These are phyloP conservation scores for Fraxinus pennsylvanica DNA, from an alignment of 257 asterid species.

Conservation along the genomic window DNA sequence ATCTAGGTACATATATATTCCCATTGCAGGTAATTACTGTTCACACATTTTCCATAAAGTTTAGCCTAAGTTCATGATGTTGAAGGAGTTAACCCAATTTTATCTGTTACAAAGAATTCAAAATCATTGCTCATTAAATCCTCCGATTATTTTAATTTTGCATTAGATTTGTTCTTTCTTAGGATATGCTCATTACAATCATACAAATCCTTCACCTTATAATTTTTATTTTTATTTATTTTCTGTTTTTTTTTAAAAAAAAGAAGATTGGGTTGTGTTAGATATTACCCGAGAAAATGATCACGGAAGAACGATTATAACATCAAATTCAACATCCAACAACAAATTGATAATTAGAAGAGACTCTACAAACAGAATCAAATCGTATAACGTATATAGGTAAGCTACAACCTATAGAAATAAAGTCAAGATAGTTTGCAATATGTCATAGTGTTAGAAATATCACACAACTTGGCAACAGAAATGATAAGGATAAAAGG, in stretches of 20 bases:
- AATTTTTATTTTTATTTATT: background rate
- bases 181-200: background rate
- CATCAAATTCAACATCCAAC: background rate
- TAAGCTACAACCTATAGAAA: background rate
- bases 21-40: background rate
- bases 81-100: background rate
- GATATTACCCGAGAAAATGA: background rate
- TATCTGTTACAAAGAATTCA: background rate
- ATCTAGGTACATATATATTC: background rate
- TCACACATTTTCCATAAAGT: background rate
- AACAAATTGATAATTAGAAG: background rate
- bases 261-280: background rate
- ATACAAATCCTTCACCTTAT: background rate
- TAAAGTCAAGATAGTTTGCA: slow-evolving; percentile 14
- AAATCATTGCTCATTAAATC: slow-evolving; percentile 3
- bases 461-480: too few species aligned
- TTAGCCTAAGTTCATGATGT: background rate
- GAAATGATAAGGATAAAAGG: too few species aligned
- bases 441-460: background rate
- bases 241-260: background rate
- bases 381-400: background rate
- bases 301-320: slow-evolving; percentile 20
- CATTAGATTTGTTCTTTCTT: background rate
- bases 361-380: slow-evolving; percentile 5
- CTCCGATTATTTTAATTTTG: background rate